phyloP scores from a whole-genome alignment of 352 stramenopile genomes.

The Phytopythium litorale region DNA sequence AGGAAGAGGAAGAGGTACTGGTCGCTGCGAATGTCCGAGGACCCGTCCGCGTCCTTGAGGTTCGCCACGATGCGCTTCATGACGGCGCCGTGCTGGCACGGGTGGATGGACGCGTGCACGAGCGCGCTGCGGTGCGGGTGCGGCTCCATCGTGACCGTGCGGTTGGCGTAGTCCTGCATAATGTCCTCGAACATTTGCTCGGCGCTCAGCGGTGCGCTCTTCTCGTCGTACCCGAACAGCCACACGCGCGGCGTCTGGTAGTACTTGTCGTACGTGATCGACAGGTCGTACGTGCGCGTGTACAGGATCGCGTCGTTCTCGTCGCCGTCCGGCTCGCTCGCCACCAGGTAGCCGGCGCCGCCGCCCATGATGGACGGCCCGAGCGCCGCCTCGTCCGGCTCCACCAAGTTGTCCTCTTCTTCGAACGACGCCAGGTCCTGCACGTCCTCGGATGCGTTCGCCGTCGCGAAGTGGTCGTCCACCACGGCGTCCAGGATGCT shows the following conservation, averaged over 20 bases:
- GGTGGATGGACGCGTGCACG: slow-evolving; percentile 96
- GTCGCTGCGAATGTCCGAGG: slow-evolving; percentile 84
- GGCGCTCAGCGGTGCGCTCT: slow-evolving; percentile 79
- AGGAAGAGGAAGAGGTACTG: slow-evolving; percentile 99
- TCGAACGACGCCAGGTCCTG: slow-evolving; percentile 69
- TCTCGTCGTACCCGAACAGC: slow-evolving; percentile 96
- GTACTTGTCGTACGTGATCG: slow-evolving; percentile 99
- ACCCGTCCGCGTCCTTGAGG: slow-evolving; percentile 63
- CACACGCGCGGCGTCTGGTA: slow-evolving; percentile 99
- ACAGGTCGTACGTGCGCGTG: slow-evolving; percentile 97
- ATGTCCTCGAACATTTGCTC: slow-evolving; percentile 98
- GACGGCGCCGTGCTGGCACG: slow-evolving; percentile 96
- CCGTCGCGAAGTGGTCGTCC: slow-evolving; percentile 56
- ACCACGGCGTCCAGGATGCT: slow-evolving; percentile 68
- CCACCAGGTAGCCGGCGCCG: slow-evolving; percentile 46
- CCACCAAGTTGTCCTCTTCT: slow-evolving; percentile 74
- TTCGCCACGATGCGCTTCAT: slow-evolving; percentile 98
- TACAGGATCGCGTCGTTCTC: slow-evolving; percentile 89
- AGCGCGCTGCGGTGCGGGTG: slow-evolving; percentile 91
- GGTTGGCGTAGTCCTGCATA: slow-evolving; percentile 98
- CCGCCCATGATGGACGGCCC: slow-evolving; percentile 8
- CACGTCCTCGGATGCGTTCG: slow-evolving; percentile 11
- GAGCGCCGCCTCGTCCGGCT: slow-evolving; percentile 60
- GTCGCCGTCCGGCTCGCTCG: slow-evolving; percentile 74
- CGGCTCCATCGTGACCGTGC: slow-evolving; percentile 98